Conservation (phyloP, 331 rosid genomes). For the Telfairia occidentalis region DNA sequence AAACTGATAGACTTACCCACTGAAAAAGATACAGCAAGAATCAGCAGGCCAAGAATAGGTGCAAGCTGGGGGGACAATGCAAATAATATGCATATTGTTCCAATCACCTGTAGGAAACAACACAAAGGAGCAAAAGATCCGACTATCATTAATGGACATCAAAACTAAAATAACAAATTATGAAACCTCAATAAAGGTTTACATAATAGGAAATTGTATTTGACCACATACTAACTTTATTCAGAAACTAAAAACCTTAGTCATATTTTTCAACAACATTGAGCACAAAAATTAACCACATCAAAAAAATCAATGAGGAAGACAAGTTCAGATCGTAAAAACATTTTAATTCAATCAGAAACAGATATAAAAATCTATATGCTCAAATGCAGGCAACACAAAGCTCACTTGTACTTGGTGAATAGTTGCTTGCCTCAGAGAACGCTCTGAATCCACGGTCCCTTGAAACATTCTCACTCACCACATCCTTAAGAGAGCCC, state of each 20-base stretch:
- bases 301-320: not conserved
- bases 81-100: conserved; percentile 75
- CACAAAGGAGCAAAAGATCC: conserved; percentile 6
- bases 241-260: conserved; percentile 15
- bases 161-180: not conserved
- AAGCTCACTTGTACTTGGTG: conserved; percentile 92
- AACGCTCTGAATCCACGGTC: conserved; percentile 96
- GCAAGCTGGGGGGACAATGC: conserved; percentile 82
- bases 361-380: conserved; percentile 23
- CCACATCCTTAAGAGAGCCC: conserved; percentile 67
- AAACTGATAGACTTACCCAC: conserved; percentile 42
- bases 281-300: not conserved
- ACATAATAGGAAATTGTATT: not conserved
- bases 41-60: conserved; percentile 71
- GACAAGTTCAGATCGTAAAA: not conserved
- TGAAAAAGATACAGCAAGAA: conserved; percentile 61
- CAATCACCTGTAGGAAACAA: conserved; percentile 50
- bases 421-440: conserved; percentile 98
- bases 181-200: not conserved
- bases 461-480: conserved; percentile 80
- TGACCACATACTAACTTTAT: not conserved
- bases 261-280: conserved; percentile 12
- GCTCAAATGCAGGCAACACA: conserved; percentile 56
- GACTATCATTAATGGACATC: not conserved
- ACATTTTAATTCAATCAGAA: not conserved